Evolutionary conservation across 305 asterid genomes (phyloP), one percentile per base, ranked within the genome.

Genomic region (Plantago rigida): DNA sequence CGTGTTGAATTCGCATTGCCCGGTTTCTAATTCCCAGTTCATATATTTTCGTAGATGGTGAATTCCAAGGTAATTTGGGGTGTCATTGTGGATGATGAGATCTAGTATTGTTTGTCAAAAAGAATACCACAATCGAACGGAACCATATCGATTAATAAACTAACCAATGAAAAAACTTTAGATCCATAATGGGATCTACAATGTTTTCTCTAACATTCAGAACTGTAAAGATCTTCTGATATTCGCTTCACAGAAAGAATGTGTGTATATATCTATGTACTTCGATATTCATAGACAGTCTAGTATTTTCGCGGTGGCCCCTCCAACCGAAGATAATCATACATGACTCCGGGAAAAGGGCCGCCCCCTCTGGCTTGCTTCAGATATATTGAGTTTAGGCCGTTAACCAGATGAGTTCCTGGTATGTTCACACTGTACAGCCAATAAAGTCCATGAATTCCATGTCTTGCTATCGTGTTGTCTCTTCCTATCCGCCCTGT

Each of bases 401-500:
- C 94, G 0, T 57, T 17, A 0, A 56, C 45, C 3, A 87, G 75
- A 11, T 55, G 47, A 39, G 0, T 36, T 12, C 89, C 87, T 2
- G 66, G 6, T 28, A 81, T 45, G 3, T 59, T 53, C 3, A 84
- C 70, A 19, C 42, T 68, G 42, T 70, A 82, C 11, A 73, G 41
- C 70, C 73, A 71, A 46, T 87, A 87, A n/a, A 65, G 51, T 13
- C 95, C 95, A 64, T 84, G 95, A 67, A 77, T 81, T 1, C 96
- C 96, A 65, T 87, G 94, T 51, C 94, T 73, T 6, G 96, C 96
- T 4, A 87, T 79, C 1, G 77, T 78, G 31, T 87, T 87, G 69
- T 84, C 87, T 47, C 64, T 75, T 0, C 96, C 94, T 14, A 81
- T 78, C 36, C 52, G 19, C 6, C 77, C 71, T 2, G 85, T 80